phyloP scores from a whole-genome alignment of 164 flowering plant species.

The Aristolochia californica region DNA sequence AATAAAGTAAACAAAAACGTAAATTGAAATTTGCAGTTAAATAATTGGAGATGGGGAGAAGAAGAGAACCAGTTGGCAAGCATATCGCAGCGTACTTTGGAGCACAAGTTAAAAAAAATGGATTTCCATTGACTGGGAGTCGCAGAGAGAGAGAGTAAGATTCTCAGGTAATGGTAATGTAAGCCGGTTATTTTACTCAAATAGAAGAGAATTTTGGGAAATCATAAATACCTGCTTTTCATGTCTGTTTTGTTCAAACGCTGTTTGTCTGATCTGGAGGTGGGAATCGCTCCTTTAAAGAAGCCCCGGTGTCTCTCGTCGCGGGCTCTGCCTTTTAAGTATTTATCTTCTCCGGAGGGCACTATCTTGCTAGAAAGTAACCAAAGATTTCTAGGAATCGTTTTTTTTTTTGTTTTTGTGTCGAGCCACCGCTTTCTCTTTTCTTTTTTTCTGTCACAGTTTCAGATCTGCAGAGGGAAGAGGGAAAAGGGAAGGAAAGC shows the following conservation, averaged over 20 bases:
- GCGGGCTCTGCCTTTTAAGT: neutral
- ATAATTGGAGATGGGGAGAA: neutral
- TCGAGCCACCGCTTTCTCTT: too few species aligned
- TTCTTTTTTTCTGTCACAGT: too few species aligned
- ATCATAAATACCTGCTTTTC: conserved; percentile 9
- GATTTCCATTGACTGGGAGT: neutral
- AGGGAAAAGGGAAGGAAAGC: too few species aligned
- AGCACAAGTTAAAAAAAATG: neutral
- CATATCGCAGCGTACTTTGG: neutral
- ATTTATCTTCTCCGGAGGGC: neutral
- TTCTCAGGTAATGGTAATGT: neutral
- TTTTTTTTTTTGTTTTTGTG: neutral
- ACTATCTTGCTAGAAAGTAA: neutral
- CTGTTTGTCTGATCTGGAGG: conserved; percentile 22
- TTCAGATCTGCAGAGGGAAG: too few species aligned
- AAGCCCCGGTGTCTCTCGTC: conserved; percentile 1
- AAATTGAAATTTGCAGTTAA: too few species aligned
- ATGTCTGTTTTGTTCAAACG: conserved; percentile 15
- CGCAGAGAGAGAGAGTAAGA: neutral
- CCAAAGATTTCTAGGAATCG: neutral
- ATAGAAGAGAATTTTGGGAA: neutral
- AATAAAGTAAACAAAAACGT: too few species aligned
- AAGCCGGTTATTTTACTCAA: neutral
- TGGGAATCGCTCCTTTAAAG: conserved; percentile 10
- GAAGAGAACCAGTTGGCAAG: conserved; percentile 1